Evolutionary conservation across 805 yeast species (phyloP), one percentile per base, ranked within the genome.

Genomic region (Candida broadrunensis): DNA sequence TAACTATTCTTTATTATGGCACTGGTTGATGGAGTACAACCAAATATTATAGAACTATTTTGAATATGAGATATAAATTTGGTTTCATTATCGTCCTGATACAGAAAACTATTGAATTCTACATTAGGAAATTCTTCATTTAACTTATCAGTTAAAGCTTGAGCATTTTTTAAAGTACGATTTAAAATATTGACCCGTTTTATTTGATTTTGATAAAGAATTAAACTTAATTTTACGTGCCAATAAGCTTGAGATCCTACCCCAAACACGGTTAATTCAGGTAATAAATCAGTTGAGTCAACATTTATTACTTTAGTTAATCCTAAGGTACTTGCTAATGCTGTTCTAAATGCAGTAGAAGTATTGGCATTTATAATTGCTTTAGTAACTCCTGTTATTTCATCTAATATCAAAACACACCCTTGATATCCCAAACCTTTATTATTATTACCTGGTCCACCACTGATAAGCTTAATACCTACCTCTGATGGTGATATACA

Each of bases 321-420:
- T 0, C 78, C 77, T 15, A 80, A 53, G 5, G 74, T 65, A 20
- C 79, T 72, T 20, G 80, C 77, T 41, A 82, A 61, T 0, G 86
- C 86, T 3, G 88, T 82, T 52, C 88, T 67, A 46, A 81, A 80
- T 0, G 84, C 88, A 2, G 88, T 82, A 29, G 81, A 55, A 1
- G 80, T 69, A 38, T 67, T 65, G 2, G 84, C 87, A 49, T 79
- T 80, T 27, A 82, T 53, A 2, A 81, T 61, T 2, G 84, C 87
- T 8, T 57, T 36, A 6, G 79, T 55, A 21, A 62, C 63, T 2
- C 88, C 88, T 19, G 72, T 72, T 5, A 52, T 46, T 35, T 75
- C 73, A 47, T 80, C 75, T 19, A 81, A 47, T 9, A 81, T 64
- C 20, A 74, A 54, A 2, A 81, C 73, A 5, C 75, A 63, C 1